Evolutionary conservation across 1,139 yeast genomes (phyloP).

Genomic region (Yamadazyma siamensis): DNA sequence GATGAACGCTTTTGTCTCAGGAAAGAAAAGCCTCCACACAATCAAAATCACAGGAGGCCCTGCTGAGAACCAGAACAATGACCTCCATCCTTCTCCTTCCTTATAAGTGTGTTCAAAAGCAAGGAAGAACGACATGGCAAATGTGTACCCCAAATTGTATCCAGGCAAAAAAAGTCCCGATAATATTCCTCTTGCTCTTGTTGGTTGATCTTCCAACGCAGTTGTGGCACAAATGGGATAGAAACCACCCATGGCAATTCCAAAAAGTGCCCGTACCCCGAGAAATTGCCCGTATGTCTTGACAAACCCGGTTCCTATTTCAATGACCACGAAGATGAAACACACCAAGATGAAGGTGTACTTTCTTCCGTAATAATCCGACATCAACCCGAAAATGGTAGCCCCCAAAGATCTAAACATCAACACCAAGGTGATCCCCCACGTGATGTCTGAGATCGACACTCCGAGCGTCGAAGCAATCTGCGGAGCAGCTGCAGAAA

Average conservation of each 20-base stretch:
- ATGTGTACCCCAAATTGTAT: slow-evolving; percentile 35
- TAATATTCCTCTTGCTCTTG: slow-evolving; percentile 31
- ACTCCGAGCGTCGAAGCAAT: slow-evolving; percentile 54
- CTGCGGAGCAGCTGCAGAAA: slow-evolving; percentile 55
- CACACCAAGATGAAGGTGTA: slow-evolving; percentile 63
- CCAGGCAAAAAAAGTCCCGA: slow-evolving; percentile 40
- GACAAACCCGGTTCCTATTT: slow-evolving; percentile 72
- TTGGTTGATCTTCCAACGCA: slow-evolving; percentile 36
- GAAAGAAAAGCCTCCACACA: slow-evolving; percentile 29
- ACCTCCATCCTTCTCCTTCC: slow-evolving; percentile 58
- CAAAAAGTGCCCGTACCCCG: slow-evolving; percentile 50
- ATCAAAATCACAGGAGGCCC: slow-evolving; percentile 43
- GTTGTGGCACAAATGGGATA: slow-evolving; percentile 30
- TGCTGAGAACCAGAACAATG: slow-evolving; percentile 77
- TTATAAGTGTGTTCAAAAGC: slow-evolving; percentile 61
- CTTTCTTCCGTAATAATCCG: slow-evolving; percentile 71
- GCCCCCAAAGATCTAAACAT: slow-evolving; percentile 84
- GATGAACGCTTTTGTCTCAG: slow-evolving; percentile 30
- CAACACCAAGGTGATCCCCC: slow-evolving; percentile 79
- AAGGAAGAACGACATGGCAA: slow-evolving; percentile 35
- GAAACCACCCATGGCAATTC: slow-evolving; percentile 40
- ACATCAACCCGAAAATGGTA: slow-evolving; percentile 59
- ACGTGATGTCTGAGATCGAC: slow-evolving; percentile 54
- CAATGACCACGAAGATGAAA: slow-evolving; percentile 51
- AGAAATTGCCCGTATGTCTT: slow-evolving; percentile 60